A percentile compares a stretch with the other conserved stretches of the same genome.
These are phyloP conservation scores for Fusarium redolens DNA, from an alignment of 2,329 filamentous ascomycete genomes.

Conservation along the genomic window DNA sequence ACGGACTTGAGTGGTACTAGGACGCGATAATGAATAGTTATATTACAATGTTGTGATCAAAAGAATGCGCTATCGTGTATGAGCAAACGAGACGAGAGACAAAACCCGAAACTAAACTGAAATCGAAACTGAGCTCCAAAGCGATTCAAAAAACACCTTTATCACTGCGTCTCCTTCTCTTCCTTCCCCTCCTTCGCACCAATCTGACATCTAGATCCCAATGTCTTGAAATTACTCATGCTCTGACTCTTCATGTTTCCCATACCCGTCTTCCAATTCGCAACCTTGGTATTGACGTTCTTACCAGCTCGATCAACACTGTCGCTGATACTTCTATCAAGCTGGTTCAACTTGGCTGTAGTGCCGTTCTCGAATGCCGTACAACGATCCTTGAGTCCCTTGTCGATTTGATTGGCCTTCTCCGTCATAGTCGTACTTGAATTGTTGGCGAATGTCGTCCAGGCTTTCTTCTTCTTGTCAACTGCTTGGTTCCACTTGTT, in stretches of 20 bases:
- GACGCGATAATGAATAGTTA: neutral
- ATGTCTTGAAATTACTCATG: neutral
- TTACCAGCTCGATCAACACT: slow-evolving; percentile 12
- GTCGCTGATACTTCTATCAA: slow-evolving; percentile 13
- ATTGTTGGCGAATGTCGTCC: slow-evolving; percentile 7
- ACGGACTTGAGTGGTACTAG: slow-evolving; percentile 30
- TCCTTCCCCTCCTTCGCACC: neutral
- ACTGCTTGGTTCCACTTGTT: slow-evolving; percentile 24
- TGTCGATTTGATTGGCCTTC: slow-evolving; percentile 1
- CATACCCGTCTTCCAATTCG: slow-evolving; percentile 3
- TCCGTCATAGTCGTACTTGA: slow-evolving; percentile 22
- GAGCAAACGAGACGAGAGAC: neutral
- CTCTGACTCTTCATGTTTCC: slow-evolving; percentile 17
- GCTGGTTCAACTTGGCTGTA: neutral
- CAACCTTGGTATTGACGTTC: neutral
- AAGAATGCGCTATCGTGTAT: neutral
- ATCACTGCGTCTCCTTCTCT: neutral
- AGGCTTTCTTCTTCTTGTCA: slow-evolving; percentile 34
- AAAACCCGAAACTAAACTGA: neutral
- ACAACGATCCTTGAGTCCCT: slow-evolving; percentile 8
- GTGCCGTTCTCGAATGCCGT: slow-evolving; percentile 18
- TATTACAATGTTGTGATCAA: neutral
- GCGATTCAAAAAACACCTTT: accelerated
- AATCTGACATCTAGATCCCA: neutral
- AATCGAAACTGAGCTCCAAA: neutral